phyloP scores from a whole-genome alignment of 768 basidiomycete genomes.

The Termitomyces sp. region DNA sequence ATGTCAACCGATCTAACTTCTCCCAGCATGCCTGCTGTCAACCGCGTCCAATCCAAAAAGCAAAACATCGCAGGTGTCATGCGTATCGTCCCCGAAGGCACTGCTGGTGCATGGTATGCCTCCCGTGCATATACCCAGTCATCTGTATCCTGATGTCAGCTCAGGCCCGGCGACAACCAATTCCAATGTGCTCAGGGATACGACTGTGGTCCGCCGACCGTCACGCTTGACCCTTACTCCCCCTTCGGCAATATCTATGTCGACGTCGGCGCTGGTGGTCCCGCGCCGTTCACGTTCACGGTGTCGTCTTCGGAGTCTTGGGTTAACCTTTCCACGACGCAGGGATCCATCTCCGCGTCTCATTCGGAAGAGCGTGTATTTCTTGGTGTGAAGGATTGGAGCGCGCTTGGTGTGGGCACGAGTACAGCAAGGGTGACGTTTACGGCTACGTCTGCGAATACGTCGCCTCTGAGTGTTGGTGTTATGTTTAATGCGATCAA shows the following conservation, averaged over 20 bases:
- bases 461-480: constrained; percentile 28
- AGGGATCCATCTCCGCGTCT: constrained; percentile 45
- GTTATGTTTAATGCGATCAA: constrained; percentile 34
- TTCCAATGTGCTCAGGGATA: constrained; percentile 50
- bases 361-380: constrained; percentile 52
- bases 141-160: not conserved
- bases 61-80: constrained; percentile 59
- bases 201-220: constrained; percentile 44
- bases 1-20: not conserved
- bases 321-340: constrained; percentile 42
- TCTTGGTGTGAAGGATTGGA: constrained; percentile 55
- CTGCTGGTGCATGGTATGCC: constrained; percentile 52
- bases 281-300: constrained; percentile 52
- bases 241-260: constrained; percentile 51
- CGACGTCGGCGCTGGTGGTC: constrained; percentile 61
- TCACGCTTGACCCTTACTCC: constrained; percentile 55
- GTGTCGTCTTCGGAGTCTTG: constrained; percentile 47
- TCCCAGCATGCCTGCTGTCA: constrained; percentile 47
- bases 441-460: constrained; percentile 38
- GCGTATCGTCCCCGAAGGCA: constrained; percentile 60
- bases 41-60: constrained; percentile 50
- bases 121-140: not conserved
- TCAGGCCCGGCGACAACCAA: constrained; percentile 64
- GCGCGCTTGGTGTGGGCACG: constrained; percentile 33
- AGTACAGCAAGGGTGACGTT: constrained; percentile 40